Conservation (phyloP, 495 filamentous ascomycete species). For the Cenococcum geophilum region DNA sequence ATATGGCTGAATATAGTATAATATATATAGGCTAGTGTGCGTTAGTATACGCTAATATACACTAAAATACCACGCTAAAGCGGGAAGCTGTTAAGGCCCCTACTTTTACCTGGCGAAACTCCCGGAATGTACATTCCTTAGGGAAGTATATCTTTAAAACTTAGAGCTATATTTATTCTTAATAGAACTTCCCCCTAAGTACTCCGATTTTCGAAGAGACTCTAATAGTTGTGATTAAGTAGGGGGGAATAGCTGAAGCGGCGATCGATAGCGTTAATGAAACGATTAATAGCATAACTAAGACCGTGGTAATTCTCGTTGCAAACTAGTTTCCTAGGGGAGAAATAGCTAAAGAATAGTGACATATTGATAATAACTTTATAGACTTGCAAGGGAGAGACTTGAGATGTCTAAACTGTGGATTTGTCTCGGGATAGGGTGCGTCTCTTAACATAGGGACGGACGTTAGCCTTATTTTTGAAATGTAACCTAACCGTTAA, state of each 20-base stretch:
- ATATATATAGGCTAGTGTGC: background rate
- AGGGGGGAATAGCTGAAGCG: background rate
- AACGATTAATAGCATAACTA: background rate
- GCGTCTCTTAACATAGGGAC: background rate
- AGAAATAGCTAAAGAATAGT: too few species aligned
- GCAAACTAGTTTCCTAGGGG: too few species aligned
- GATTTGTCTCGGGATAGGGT: too few species aligned
- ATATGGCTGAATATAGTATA: background rate
- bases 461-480: too few species aligned
- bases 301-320: background rate
- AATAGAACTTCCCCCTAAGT: background rate
- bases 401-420: too few species aligned
- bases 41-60: background rate
- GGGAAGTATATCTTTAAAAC: background rate
- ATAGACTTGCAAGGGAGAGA: too few species aligned
- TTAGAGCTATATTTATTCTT: background rate
- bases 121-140: background rate
- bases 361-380: too few species aligned
- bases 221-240: background rate
- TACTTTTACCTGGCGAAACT: background rate
- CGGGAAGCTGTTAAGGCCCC: background rate
- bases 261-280: background rate
- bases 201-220: background rate
- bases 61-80: background rate
- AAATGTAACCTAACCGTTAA: too few species aligned